Evolutionary conservation across 139 green algal species (phyloP).

Genomic region (Spirogloea muscicola): DNA sequence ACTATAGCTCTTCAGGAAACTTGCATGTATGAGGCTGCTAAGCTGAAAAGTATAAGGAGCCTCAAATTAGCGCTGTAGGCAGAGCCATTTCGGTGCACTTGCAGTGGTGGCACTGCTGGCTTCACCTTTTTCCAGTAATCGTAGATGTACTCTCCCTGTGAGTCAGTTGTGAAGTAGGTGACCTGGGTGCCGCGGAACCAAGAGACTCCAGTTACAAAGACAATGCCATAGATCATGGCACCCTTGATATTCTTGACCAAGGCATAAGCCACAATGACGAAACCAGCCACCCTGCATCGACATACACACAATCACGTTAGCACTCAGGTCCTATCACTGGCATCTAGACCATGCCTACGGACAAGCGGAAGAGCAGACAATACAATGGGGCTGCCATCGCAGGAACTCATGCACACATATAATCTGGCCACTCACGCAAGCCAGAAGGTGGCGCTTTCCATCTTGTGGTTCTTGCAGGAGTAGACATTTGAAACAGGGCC

Average conservation of each 20-base stretch:
- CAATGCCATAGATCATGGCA: constrained; percentile 69
- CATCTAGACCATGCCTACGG: too few relatives aligned
- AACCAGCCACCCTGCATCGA: constrained; percentile 56
- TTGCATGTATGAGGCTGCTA: too few relatives aligned
- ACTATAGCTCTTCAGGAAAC: too few relatives aligned
- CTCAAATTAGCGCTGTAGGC: too few relatives aligned
- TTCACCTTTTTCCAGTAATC: constrained; percentile 66
- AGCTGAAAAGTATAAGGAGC: too few relatives aligned
- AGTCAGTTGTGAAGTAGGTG: constrained; percentile 57
- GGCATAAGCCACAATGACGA: constrained; percentile 63
- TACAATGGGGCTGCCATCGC: too few relatives aligned
- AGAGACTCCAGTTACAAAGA: constrained; percentile 76
- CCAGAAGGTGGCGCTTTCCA: constrained; percentile 64
- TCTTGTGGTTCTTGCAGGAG: constrained; percentile 19
- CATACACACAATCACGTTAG: too few relatives aligned
- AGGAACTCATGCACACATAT: too few relatives aligned
- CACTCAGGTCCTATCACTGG: too few relatives aligned
- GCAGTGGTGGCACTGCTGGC: too few relatives aligned
- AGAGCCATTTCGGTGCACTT: too few relatives aligned
- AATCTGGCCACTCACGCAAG: constrained; percentile 56
- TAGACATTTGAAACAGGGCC: constrained; percentile 33
- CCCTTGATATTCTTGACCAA: constrained; percentile 61
- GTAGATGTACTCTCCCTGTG: constrained; percentile 55
- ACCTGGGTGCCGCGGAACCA: constrained; percentile 70
- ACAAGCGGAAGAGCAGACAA: too few relatives aligned